Base-by-base conservation (phyloP, 2,329 filamentous ascomycete species). In the Colletotrichum lentis region DNA sequence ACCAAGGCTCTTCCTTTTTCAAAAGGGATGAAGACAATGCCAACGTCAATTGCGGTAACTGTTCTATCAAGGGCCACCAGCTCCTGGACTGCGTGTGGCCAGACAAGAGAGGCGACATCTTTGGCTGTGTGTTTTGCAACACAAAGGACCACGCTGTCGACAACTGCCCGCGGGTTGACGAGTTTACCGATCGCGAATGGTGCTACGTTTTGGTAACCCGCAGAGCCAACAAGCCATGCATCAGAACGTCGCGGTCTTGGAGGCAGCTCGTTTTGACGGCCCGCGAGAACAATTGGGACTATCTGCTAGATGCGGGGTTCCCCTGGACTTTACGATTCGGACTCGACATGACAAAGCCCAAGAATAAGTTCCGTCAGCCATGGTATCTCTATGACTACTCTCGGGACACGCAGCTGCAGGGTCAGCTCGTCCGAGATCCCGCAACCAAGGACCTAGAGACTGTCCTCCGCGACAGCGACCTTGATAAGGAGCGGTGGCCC, bases 301-400 rank as follows among this genome's bases (percentile, higher is more conserved):
- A 24, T 4, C 14, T 52, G 8, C 2, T 27, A 27, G 5, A 52
- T 2, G 47, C 22, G n/a, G 52, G 52, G 3, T 41, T 37, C 20
- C 52, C 52, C 27, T 55, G 27, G 52, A 37, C 52, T 1, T 22
- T 22, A 6, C 7, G 20, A 3, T 49, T 49, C 11, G n/a, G 20
- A 20, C 12, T 24, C 20, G 22, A 49, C 6, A 14, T 49, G 20
- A 37, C 18, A 18, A 55, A 24, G 31, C 20, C 31, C 14, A 43
- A 18, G 5, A 27, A 31, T 16, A 57, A 57, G 39, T 27, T 27
- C 24, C 24, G 24, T 27, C 54, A 57, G 14, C 44, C 44, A 14
- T 57, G 39, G 54, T 24, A n/a, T 20, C 43, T 39, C 1, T 46
- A 57, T 22, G 54, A 57, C 54, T 57, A 46, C 39, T 35, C 54